Evolutionary conservation across 1,284 basidiomycete species (phyloP), one percentile per base, ranked within the genome.

Genomic region (Fomitopsis betulina): DNA sequence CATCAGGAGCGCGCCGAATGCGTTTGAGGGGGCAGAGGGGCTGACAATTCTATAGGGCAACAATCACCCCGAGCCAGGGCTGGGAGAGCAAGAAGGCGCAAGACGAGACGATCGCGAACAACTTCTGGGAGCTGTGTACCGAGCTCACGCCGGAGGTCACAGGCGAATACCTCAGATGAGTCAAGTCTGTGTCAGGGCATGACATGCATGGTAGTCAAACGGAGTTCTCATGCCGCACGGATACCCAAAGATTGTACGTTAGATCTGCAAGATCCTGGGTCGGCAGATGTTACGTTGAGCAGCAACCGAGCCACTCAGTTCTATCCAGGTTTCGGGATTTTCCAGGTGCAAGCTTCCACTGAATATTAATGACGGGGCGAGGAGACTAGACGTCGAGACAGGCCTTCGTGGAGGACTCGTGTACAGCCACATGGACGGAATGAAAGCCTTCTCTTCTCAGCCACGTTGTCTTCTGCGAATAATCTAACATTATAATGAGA

Each of bases 111-210:
- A 57, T 70, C 5, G 65, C 62, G 15, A 63, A 63, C 32, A 69
- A 68, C 40, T 70, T 63, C 55, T 72, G 70, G 68, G 61, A 63
- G n/a, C 49, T 72, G 23, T 69, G 66, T 38, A 60, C 63, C 10
- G 60, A 61, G 21, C 57, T 69, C 23, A 64, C 65, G 1, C 52
- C 65, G 53, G 69, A 71, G 39, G 51, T 70, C 35, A 58, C 69
- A 10, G 69, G 70, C 2, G 67, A 70, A 39, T 55, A 65, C 21
- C 33, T 71, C 37, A 53, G 60, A 32, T 65, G 50, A 59, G 42
- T 13, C 23, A 45, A 5, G 42, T n/a, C 8, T 2, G 39, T 4
- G 9, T 21, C 42, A 23, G 23, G 10, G 7, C 19, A 45, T 25
- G 42, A 13, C 23, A n/a, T n/a, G n/a, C n/a, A n/a, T n/a, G n/a